Evolutionary conservation across 257 asterid species (phyloP).

Genomic region (Fraxinus pennsylvanica): DNA sequence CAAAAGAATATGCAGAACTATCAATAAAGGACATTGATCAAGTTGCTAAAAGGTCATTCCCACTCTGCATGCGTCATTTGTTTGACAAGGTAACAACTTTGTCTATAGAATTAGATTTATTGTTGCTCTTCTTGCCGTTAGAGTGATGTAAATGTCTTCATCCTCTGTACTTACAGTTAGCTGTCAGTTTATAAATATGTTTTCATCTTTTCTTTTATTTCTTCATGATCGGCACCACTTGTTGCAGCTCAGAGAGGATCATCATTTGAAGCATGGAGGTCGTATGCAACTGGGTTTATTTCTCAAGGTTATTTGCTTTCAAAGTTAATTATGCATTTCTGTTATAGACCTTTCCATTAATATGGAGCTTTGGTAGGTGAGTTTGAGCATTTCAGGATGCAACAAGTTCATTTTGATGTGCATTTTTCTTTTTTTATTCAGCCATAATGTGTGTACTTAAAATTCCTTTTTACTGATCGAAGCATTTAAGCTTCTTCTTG

Average conservation of each 20-base stretch:
- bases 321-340: background rate
- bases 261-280: constrained; percentile 98
- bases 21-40: constrained; percentile 87
- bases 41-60: constrained; percentile 85
- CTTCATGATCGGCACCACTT: background rate
- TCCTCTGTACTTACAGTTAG: constrained; percentile 17
- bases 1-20: constrained; percentile 60
- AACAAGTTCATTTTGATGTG: constrained; percentile 1
- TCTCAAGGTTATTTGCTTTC: constrained; percentile 68
- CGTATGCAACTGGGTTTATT: constrained; percentile 92
- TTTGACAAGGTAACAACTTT: constrained; percentile 70
- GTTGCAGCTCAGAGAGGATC: constrained; percentile 89
- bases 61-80: constrained; percentile 97
- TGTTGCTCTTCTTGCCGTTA: constrained; percentile 13
- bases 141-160: constrained; percentile 2
- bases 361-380: constrained; percentile 4
- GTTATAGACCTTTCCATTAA: constrained; percentile 5
- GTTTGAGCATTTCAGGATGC: constrained; percentile 16
- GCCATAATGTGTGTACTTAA: constrained; percentile 15
- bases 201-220: background rate
- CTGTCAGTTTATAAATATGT: background rate
- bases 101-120: constrained; percentile 18
- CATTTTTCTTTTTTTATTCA: constrained; percentile 7
- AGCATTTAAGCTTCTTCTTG: constrained; percentile 16
- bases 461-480: background rate